These are phyloP conservation scores for Elongisporangium anandrum DNA, from an alignment of 352 stramenopile species.

Conservation along the genomic window DNA sequence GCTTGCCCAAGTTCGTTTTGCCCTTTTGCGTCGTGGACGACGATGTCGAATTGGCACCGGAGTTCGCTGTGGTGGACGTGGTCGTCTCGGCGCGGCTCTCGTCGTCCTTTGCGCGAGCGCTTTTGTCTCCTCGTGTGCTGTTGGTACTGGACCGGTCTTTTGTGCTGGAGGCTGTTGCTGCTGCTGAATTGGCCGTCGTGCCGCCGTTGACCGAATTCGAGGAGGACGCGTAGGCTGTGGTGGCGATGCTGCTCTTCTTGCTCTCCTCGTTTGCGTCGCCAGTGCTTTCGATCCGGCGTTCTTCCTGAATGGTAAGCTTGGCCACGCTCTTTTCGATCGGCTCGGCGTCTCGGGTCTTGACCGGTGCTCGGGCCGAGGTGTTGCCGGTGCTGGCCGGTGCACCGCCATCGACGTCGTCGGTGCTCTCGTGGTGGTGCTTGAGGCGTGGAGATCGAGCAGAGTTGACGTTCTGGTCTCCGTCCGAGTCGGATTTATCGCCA, in stretches of 20 bases:
- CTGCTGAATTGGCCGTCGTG: neutral
- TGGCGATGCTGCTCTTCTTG: constrained; percentile 4
- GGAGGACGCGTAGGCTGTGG: neutral
- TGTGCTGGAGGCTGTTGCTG: constrained; percentile 4
- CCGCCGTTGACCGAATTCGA: neutral
- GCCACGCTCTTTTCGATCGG: constrained; percentile 27
- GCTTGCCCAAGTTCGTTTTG: constrained; percentile 52
- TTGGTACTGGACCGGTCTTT: constrained; percentile 13
- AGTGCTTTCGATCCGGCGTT: constrained; percentile 15
- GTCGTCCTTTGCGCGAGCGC: constrained; percentile 40
- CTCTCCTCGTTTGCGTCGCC: constrained; percentile 12
- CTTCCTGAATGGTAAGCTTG: constrained; percentile 27
- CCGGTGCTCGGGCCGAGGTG: neutral
- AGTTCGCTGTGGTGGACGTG: neutral
- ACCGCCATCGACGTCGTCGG: neutral
- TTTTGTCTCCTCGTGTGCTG: constrained; percentile 16
- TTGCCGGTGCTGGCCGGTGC: neutral
- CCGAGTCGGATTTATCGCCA: constrained; percentile 14
- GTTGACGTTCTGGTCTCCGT: constrained; percentile 22
- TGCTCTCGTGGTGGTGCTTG: neutral
- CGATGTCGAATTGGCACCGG: neutral
- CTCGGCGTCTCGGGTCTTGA: neutral
- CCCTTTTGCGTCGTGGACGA: constrained; percentile 21
- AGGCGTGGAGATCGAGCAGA: constrained; percentile 10
- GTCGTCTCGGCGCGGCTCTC: constrained; percentile 36